Evolutionary conservation across 441 rosid species (phyloP), one percentile per base, ranked within the genome.

Genomic region (Pelargonium cotyledonis): DNA sequence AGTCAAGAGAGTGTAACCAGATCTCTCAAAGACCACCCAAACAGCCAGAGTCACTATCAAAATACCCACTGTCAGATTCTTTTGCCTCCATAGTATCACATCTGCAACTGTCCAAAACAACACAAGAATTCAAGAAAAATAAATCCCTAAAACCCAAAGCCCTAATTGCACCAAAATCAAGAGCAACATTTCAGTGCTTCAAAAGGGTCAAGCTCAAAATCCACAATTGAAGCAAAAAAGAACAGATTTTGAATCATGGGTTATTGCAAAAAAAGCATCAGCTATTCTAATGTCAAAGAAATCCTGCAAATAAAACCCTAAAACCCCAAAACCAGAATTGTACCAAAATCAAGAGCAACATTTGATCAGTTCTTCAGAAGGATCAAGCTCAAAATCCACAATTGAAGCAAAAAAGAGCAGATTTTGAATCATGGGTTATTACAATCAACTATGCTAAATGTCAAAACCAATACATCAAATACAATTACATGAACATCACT

Each of bases 21-120:
- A 92, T 80, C 80, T 80, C 83, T 89, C 91, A 81, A 95, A 90
- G 71, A 92, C 93, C 65, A 90, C 80, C 99, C 97, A 92, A 63
- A 84, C 85, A 58, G 96, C 85, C 74, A 95, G 53, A 63, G 90
- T 80, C 16, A 85, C 84, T 73, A 83, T 73, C 70, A 95, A 69
- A 75, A 90, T 85, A 80, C 91, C 85, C 77, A 73, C 53, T 63
- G 92, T 83, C 74, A 79, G 67, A 73, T 92, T 88, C 76, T 79
- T 86, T 75, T 63, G 73, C 86, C 89, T 92, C 99, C 99, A 92
- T 18, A 95, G 73, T 26, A 92, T 80, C 76, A 89, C 95, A 88
- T 95, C 98, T 77, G 96, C 96, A 80, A 85, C 98, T 95, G 90
- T 76, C 72, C 43, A 75, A 68, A 68, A 60, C 69, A 61, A 68